Evolutionary conservation across 2,329 filamentous ascomycete genomes (phyloP), one percentile per base, ranked within the genome.

Genomic region (Exophiala sp.): DNA sequence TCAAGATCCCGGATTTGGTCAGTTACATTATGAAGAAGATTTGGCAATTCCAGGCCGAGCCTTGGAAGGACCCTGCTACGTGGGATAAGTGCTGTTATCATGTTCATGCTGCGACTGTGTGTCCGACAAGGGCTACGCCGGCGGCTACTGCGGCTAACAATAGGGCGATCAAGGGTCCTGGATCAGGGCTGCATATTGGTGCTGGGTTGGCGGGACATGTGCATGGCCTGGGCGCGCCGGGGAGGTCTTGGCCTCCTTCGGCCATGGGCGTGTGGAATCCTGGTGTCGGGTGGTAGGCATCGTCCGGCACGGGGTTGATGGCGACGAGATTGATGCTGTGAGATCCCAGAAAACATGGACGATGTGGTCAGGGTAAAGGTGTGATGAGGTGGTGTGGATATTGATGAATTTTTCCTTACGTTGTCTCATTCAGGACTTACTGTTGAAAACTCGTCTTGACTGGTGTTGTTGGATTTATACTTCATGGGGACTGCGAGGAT

Each of bases 1-100:
- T 57, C 50, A 53, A 57, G 45, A 50, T 57, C 12, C 48, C 57
- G 10, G 57, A 60, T 18, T 21, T 60, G 51, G 51, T 54, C n/a
- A 36, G 46, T 21, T 51, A 55, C 32, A 48, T 60, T 41, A 57
- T 60, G 54, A 56, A 53, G 24, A 60, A 60, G 35, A 39, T 60
- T 12, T 60, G 57, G 57, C 57, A 60, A 18, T 60, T 50, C 33
- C 51, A 57, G 11, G 51, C 45, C 5, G 57, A 60, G 39, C 45
- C 47, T 9, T 60, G 54, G 54, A 54, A 52, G 14, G 57, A 60
- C 14, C 57, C 57, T 8, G 54, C 57, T 14, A 45, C 35, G 6
- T 50, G 49, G 36, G 48, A 55, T 29, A 50, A 50, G 12, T 60
- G 57, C 33, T 56, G 54, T 16, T 60, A 57, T 24, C 57, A 60